These are phyloP conservation scores for Agaricus subrufescens DNA, from an alignment of 768 basidiomycete species.

Conservation along the genomic window DNA sequence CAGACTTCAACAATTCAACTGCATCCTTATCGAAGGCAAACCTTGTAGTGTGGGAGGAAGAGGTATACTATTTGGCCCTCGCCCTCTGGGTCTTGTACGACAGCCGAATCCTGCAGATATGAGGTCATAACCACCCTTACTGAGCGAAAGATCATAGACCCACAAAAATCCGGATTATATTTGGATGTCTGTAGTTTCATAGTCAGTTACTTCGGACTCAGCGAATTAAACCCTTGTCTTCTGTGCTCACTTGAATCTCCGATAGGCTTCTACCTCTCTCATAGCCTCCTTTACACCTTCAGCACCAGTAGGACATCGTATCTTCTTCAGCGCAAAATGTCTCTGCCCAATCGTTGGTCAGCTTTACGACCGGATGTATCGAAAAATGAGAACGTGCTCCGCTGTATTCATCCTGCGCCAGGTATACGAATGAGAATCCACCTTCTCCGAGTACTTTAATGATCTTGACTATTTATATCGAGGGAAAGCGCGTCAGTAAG, in stretches of 20 bases:
- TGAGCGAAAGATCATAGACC: conserved; percentile 11
- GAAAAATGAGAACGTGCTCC: conserved; percentile 48
- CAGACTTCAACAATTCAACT: background rate
- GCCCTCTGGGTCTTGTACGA: conserved; percentile 89
- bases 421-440: conserved; percentile 89
- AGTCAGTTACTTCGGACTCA: background rate
- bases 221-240: background rate
- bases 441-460: conserved; percentile 94
- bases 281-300: conserved; percentile 88
- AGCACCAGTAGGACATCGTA: conserved; percentile 83
- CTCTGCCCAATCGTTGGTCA: conserved; percentile 39
- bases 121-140: background rate
- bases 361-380: background rate
- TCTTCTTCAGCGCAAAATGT: conserved; percentile 96
- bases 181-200: conserved; percentile 64
- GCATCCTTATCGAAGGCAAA: conserved; percentile 21
- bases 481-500: conserved; percentile 2
- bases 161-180: conserved; percentile 93
- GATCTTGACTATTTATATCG: conserved; percentile 64
- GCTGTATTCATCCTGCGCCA: conserved; percentile 82
- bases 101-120: conserved; percentile 76
- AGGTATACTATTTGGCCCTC: conserved; percentile 95
- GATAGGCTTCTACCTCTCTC: conserved; percentile 89
- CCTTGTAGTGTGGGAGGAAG: conserved; percentile 92
- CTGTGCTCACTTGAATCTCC: conserved; percentile 79